phyloP scores from a whole-genome alignment of 176 grass and related monocot genomes.

The Secale cereale region DNA sequence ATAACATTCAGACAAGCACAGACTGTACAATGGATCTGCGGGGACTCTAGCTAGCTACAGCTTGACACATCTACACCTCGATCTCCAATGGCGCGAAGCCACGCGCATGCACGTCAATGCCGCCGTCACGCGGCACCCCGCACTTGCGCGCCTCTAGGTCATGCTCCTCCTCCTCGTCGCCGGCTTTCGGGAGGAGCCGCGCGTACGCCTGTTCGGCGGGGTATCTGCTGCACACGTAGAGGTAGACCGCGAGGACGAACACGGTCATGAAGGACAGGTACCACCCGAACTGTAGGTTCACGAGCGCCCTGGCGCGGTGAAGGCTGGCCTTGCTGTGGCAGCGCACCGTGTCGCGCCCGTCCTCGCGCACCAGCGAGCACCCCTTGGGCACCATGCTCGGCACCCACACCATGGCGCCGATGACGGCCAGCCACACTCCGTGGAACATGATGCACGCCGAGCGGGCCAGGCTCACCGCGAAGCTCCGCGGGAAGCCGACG shows the following conservation, averaged over 20 bases:
- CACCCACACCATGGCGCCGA: conserved; percentile 61
- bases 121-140: neutral
- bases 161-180: conserved; percentile 1
- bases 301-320: conserved; percentile 59
- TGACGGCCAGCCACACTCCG: conserved; percentile 61
- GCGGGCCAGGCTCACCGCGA: conserved; percentile 42
- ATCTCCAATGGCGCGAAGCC: conserved; percentile 43
- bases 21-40: neutral
- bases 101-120: neutral
- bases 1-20: neutral
- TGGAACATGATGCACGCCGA: conserved; percentile 65
- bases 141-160: conserved; percentile 16
- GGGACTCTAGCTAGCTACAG: neutral
- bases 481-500: conserved; percentile 49
- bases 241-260: conserved; percentile 41
- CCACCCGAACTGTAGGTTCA: conserved; percentile 73
- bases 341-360: conserved; percentile 52
- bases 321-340: conserved; percentile 46
- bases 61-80: conserved; percentile 18
- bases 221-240: conserved; percentile 44
- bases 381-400: conserved; percentile 51
- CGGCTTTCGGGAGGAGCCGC: conserved; percentile 23
- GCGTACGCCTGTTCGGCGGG: conserved; percentile 35
- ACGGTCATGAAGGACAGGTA: conserved; percentile 45
- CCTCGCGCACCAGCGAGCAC: conserved; percentile 47